phyloP scores from a whole-genome alignment of 345 rosid genomes.

The Camelina hispida region DNA sequence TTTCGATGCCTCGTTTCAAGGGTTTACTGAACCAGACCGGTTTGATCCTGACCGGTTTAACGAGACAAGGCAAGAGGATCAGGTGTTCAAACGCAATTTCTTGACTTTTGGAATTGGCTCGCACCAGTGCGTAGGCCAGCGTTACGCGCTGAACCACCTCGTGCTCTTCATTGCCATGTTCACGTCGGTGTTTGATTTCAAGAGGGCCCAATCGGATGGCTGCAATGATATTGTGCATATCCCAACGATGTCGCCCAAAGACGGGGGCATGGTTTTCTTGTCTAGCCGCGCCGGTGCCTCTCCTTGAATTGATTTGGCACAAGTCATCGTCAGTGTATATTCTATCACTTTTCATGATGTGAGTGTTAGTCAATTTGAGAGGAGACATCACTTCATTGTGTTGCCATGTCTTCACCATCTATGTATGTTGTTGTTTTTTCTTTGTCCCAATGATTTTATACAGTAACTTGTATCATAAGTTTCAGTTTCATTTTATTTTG shows the following conservation, averaged over 20 bases:
- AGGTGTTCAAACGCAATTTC: constrained; percentile 56
- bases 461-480: no score
- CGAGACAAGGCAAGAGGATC: constrained; percentile 60
- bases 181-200: constrained; percentile 59
- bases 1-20: constrained; percentile 80
- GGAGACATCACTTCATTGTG: no score
- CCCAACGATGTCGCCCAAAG: constrained; percentile 83
- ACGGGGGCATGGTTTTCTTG: constrained; percentile 66
- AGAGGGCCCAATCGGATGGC: constrained; percentile 54
- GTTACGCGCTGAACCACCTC: constrained; percentile 77
- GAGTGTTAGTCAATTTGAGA: no score
- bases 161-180: constrained; percentile 79
- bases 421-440: no score
- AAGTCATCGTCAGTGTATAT: background rate
- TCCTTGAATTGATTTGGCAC: constrained; percentile 25
- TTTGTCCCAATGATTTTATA: no score
- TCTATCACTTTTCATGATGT: no score
- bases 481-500: no score
- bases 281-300: constrained; percentile 51
- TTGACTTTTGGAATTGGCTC: constrained; percentile 78
- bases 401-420: no score
- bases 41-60: constrained; percentile 81
- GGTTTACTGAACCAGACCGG: constrained; percentile 65
- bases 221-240: constrained; percentile 70
- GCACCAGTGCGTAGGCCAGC: constrained; percentile 92